Percentiles rank a stretch among this genome's conserved stretches.
Conservation (phyloP, 306 rosid species). For the Casuarina equisetifolia region DNA sequence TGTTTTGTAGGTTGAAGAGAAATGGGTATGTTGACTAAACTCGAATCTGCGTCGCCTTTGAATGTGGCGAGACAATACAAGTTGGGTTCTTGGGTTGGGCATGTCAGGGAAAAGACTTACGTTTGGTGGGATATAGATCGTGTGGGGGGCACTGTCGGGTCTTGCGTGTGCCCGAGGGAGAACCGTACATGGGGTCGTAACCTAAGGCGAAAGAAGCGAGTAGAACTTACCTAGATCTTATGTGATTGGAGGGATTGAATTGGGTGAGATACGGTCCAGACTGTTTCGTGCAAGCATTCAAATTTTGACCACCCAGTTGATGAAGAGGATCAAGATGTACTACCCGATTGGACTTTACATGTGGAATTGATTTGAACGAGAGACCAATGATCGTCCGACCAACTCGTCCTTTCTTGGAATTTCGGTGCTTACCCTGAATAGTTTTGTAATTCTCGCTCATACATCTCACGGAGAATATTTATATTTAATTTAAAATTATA, state of each 20-base stretch:
- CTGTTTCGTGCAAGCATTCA: slow-evolving; percentile 27
- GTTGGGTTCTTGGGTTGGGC: not conserved
- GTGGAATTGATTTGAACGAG: not conserved
- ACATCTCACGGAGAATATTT: too few relatives aligned
- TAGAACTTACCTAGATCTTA: not conserved
- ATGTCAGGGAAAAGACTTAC: too few relatives aligned
- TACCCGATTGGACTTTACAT: not conserved
- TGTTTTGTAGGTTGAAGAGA: slow-evolving; percentile 32
- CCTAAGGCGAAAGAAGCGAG: not conserved
- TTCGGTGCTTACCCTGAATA: too few relatives aligned
- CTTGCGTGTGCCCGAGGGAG: too few relatives aligned
- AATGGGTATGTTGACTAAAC: slow-evolving; percentile 19
- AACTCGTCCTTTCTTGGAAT: not conserved
- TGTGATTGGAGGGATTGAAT: slow-evolving; percentile 28
- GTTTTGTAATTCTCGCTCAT: too few relatives aligned
- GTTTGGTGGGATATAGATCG: too few relatives aligned
- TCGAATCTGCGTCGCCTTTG: slow-evolving; percentile 2
- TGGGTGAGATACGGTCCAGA: slow-evolving; percentile 19
- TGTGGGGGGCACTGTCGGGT: not conserved
- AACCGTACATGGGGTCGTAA: slow-evolving; percentile 37
- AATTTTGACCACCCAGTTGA: not conserved
- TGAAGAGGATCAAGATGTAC: not conserved
- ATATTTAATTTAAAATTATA: too few relatives aligned
- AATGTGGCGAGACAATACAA: slow-evolving; percentile 23
- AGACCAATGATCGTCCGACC: not conserved